A percentile compares a stretch with the other conserved stretches of the same genome.
Conservation (phyloP, 2,329 filamentous ascomycete species). For the Cryphonectria japonica region DNA sequence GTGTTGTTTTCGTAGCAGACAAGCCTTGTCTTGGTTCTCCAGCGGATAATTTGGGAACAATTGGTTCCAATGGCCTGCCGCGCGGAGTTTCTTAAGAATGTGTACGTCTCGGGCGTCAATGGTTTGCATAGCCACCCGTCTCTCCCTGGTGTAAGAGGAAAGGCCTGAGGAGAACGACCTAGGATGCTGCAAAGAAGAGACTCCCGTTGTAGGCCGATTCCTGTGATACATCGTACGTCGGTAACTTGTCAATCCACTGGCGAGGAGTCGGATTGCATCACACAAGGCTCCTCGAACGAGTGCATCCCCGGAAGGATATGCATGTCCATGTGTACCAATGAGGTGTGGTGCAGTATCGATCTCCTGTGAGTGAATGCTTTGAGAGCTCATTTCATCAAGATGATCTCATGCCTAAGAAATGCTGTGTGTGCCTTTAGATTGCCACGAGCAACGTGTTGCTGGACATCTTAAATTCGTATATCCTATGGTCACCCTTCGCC, state of each 20-base stretch:
- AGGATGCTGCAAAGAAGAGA: not conserved
- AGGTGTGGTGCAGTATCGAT: not conserved
- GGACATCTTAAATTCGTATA: not conserved
- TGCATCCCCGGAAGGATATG: constrained; percentile 7
- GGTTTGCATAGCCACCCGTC: not conserved
- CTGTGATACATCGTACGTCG: not conserved
- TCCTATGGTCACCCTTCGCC: not conserved
- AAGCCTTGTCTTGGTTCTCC: constrained; percentile 4
- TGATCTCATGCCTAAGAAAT: not conserved
- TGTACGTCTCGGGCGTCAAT: not conserved
- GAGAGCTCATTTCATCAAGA: not conserved
- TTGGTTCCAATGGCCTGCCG: not conserved
- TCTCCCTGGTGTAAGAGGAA: not conserved
- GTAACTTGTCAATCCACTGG: not conserved
- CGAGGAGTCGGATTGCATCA: not conserved
- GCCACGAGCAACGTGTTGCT: not conserved
- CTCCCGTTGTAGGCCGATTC: not conserved
- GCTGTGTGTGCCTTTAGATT: not conserved
- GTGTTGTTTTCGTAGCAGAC: not conserved
- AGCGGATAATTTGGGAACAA: not conserved
- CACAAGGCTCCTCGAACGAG: constrained; percentile 5
- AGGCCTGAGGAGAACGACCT: not conserved
- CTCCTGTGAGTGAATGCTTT: not conserved
- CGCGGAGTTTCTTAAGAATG: not conserved
- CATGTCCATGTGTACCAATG: not conserved